phyloP scores from a whole-genome alignment of 2,329 filamentous ascomycete genomes.

The Aspergillus candidus region DNA sequence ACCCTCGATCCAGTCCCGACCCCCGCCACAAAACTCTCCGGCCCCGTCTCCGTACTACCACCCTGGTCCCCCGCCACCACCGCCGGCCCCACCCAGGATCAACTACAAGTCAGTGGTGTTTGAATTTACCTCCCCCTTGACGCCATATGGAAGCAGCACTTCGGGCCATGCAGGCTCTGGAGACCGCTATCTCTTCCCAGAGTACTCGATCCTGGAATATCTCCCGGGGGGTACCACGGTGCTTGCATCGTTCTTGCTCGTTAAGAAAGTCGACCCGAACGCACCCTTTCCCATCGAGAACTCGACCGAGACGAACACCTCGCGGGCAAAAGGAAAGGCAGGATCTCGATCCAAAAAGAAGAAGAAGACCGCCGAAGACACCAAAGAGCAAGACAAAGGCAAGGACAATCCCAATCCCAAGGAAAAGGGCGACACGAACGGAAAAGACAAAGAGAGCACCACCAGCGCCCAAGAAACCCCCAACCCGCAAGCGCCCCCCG shows the following conservation, averaged over 20 bases:
- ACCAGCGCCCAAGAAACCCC: constrained; percentile 1
- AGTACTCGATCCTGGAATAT: constrained; percentile 45
- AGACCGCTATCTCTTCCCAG: constrained; percentile 46
- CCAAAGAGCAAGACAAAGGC: constrained; percentile 7
- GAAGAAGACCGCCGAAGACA: constrained; percentile 23
- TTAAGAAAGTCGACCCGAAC: constrained; percentile 38
- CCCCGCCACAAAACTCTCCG: constrained; percentile 29
- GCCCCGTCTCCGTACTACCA: constrained; percentile 16
- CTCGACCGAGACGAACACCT: constrained; percentile 23
- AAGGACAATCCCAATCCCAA: constrained; percentile 5
- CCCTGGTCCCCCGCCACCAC: constrained; percentile 28
- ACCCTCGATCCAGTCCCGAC: constrained; percentile 33
- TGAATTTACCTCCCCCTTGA: constrained; percentile 41
- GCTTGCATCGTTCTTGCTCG: constrained; percentile 43
- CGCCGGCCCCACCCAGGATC: constrained; percentile 30
- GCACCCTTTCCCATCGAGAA: constrained; percentile 34
- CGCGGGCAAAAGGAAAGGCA: constrained; percentile 25
- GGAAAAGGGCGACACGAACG: constrained; percentile 4
- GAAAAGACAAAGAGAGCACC: constrained; percentile 7
- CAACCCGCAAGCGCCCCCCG: constrained; percentile 5
- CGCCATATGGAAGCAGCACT: constrained; percentile 36
- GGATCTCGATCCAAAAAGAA: constrained; percentile 34
- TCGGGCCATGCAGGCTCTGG: constrained; percentile 38
- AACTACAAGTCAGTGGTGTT: constrained; percentile 44
- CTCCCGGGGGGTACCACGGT: constrained; percentile 41